Conservation (phyloP, 1,139 yeast genomes). For the Geotrichum carabidarum region DNA sequence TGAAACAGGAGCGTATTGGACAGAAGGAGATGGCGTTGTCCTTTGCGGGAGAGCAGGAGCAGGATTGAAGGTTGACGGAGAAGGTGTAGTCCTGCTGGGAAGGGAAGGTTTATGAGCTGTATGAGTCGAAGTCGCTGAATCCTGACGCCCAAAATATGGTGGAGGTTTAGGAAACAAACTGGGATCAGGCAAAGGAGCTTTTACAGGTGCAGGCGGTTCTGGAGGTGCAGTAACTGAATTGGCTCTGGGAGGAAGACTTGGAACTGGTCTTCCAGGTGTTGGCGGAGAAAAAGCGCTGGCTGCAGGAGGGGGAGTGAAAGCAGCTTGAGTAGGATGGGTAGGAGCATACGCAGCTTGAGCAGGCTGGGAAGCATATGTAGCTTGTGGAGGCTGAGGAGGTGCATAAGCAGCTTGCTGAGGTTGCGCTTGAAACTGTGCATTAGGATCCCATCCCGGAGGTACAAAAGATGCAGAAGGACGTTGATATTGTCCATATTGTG, state of each 20-base stretch:
- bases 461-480: constrained; percentile 5
- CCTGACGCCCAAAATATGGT: constrained; percentile 6
- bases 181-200: constrained; percentile 18
- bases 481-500: constrained; percentile 8
- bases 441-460: not conserved
- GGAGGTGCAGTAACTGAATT: constrained; percentile 1
- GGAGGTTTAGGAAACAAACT: constrained; percentile 19
- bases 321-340: not conserved
- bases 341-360: not conserved
- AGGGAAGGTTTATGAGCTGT: not conserved
- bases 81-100: not conserved
- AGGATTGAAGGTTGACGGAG: not conserved
- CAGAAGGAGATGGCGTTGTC: constrained; percentile 7
- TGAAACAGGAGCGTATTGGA: not conserved
- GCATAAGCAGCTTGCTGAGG: not conserved
- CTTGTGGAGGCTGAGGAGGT: constrained; percentile 4
- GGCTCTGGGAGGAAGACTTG: constrained; percentile 12
- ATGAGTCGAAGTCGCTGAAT: not conserved
- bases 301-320: constrained; percentile 1
- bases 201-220: constrained; percentile 10
- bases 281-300: not conserved
- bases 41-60: constrained; percentile 8
- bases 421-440: not conserved
- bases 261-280: constrained; percentile 8
- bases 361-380: constrained; percentile 8